Evolutionary conservation across 2,329 filamentous ascomycete genomes (phyloP), one percentile per base, ranked within the genome.

Genomic region (Thielaviopsis populi): DNA sequence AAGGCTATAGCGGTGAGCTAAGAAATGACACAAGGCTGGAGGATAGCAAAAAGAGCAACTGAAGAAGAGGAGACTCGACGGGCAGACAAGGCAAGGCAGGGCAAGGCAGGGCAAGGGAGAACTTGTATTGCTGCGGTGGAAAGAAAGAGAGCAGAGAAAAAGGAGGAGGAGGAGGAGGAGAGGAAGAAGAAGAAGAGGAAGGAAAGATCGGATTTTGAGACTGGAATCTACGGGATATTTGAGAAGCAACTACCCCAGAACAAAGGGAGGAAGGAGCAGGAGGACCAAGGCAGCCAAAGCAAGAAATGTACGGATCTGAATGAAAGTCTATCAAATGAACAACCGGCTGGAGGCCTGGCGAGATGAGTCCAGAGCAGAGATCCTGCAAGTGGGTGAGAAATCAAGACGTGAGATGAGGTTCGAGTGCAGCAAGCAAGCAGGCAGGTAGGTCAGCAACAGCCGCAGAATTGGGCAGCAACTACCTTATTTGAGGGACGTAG

Each of bases 391-490:
- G 24, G 22, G 37, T 24, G 22, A 59, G 41, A 59, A 43, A 37
- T 24, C 41, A 43, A 41, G 33, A 56, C 41, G 24, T 24, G 61
- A 48, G 60, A 33, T 40, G 42, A 41, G 37, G 58, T 59, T 41
- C n/a, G 22, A 27, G 19, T 59, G 59, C 59, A 19, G 24, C 10
- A 27, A 37, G 40, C 11, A 13, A 33, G n/a, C n/a, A n/a, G n/a
- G n/a, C n/a, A n/a, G 27, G 13, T 19, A 48, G 46, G 46, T 50
- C 46, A 61, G 17, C 41, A 61, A 61, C 30, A 61, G 40, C 24
- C 27, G 42, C 48, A 61, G 59, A 33, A n/a, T 66, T 63, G 65
- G 61, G 61, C 65, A 63, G 65, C 65, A 66, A 63, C 61, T 61
- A 58, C 40, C 24, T 63, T 56, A 37, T 62, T 63, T 46, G 60